Percentiles rank a stretch among this genome's conserved stretches.
These are phyloP conservation scores for Euptelea pleiosperma DNA, from an alignment of 164 flowering plant genomes.

Conservation along the genomic window DNA sequence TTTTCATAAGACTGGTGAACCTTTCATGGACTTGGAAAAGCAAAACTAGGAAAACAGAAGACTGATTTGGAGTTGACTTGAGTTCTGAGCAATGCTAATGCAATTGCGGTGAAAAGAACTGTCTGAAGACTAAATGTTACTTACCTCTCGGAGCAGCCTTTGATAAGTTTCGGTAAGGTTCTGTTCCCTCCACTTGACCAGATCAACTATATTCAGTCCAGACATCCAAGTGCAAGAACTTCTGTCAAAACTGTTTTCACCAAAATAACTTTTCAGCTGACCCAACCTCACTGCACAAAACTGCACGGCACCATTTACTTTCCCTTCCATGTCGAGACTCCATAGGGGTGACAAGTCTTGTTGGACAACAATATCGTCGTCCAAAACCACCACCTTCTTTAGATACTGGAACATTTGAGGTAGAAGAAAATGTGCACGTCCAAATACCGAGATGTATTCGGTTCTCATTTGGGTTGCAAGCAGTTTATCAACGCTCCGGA, in stretches of 20 bases:
- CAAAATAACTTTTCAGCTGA: conserved; percentile 52
- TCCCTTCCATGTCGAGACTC: conserved; percentile 75
- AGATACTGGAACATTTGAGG: conserved; percentile 64
- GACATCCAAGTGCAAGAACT: conserved; percentile 89
- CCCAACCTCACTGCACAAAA: conserved; percentile 56
- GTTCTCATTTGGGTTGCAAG: conserved; percentile 32
- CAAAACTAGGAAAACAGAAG: no score
- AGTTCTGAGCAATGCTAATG: no score
- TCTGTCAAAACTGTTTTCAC: conserved; percentile 24
- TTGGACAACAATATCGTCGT: conserved; percentile 85
- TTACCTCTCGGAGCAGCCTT: conserved; percentile 52
- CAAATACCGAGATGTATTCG: conserved; percentile 69
- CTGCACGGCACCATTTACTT: conserved; percentile 75
- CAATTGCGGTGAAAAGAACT: background rate
- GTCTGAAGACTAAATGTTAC: conserved; percentile 3
- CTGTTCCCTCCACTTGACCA: conserved; percentile 72
- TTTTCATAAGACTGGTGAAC: no score
- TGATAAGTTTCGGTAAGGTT: conserved; percentile 49
- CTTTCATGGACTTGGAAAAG: no score
- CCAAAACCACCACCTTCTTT: conserved; percentile 71
- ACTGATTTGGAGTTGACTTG: no score
- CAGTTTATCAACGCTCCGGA: conserved; percentile 26
- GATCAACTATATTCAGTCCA: conserved; percentile 83
- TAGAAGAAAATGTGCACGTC: conserved; percentile 68
- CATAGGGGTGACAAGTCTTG: conserved; percentile 76